A percentile compares a stretch with the other conserved stretches of the same genome.
Evolutionary conservation across 495 filamentous ascomycete genomes (phyloP).

Genomic region (Entonaema liquescens): DNA sequence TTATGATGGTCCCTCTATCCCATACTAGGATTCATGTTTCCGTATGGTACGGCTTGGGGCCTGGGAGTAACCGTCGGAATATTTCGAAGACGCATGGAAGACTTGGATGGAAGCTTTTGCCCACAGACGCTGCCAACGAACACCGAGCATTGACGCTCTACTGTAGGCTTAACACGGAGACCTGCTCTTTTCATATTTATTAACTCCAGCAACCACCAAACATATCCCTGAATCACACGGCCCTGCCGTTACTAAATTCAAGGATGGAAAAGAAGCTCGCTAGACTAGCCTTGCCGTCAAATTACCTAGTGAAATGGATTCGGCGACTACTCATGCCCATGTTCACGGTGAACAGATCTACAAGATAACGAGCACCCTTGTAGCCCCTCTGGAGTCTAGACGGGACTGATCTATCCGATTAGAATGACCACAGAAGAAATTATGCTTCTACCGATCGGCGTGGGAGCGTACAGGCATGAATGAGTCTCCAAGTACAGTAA

Average conservation of each 20-base stretch:
- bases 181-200: constrained; percentile 25
- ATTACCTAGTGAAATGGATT: constrained; percentile 15
- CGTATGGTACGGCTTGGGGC: neutral
- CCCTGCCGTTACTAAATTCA: neutral
- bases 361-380: constrained; percentile 21
- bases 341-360: constrained; percentile 7
- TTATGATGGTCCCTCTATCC: constrained; percentile 12
- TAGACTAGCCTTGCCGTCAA: constrained; percentile 23
- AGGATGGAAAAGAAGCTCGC: constrained; percentile 11
- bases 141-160: constrained; percentile 5
- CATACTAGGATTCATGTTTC: neutral
- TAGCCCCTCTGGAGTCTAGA: constrained; percentile 15
- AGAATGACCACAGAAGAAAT: neutral
- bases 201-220: constrained; percentile 23
- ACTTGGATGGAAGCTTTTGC: constrained; percentile 29
- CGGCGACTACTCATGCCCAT: neutral
- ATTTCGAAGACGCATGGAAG: constrained; percentile 43
- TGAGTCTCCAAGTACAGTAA: constrained; percentile 12
- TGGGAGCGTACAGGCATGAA: constrained; percentile 4
- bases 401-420: constrained; percentile 14
- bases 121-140: constrained; percentile 12
- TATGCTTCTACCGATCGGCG: neutral
- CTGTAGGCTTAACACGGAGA: constrained; percentile 13
- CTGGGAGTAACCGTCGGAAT: constrained; percentile 19
- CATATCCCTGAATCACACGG: constrained; percentile 15